A percentile compares a stretch with the other conserved stretches of the same genome.
phyloP scores from a whole-genome alignment of 2,329 filamentous ascomycete genomes.

The Aspergillus neoniger region DNA sequence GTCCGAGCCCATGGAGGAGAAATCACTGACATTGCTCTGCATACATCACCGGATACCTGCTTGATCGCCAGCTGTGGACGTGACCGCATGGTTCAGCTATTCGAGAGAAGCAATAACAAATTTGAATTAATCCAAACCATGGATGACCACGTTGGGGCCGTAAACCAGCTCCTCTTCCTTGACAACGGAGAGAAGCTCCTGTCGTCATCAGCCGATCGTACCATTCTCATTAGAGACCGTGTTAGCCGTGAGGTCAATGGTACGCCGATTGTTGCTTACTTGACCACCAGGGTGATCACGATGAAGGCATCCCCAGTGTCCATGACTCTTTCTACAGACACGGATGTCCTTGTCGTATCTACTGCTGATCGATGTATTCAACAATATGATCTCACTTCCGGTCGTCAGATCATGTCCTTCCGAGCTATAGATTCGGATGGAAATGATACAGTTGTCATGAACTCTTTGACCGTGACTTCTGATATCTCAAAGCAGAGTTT shows the following conservation, averaged over 20 bases:
- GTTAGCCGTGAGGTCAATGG: conserved; percentile 63
- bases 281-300: conserved; percentile 74
- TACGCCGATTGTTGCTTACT: conserved; percentile 68
- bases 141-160: conserved; percentile 85
- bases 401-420: conserved; percentile 71
- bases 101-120: conserved; percentile 59
- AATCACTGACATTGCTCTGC: conserved; percentile 77
- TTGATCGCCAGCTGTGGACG: conserved; percentile 81
- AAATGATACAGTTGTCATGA: conserved; percentile 78
- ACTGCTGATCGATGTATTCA: conserved; percentile 64
- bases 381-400: conserved; percentile 64
- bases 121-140: conserved; percentile 88
- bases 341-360: conserved; percentile 58
- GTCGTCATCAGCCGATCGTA: conserved; percentile 86
- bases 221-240: conserved; percentile 77
- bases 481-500: conserved; percentile 56
- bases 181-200: conserved; percentile 71
- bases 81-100: conserved; percentile 93
- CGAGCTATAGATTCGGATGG: conserved; percentile 80
- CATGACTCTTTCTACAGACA: conserved; percentile 68
- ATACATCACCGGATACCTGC: conserved; percentile 61
- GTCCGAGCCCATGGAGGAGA: conserved; percentile 85
- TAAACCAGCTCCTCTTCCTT: conserved; percentile 74
- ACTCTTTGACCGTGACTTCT: conserved; percentile 65
- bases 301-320: conserved; percentile 85